Evolutionary conservation across 1,284 basidiomycete species (phyloP).

Genomic region (Schizophyllum amplum): DNA sequence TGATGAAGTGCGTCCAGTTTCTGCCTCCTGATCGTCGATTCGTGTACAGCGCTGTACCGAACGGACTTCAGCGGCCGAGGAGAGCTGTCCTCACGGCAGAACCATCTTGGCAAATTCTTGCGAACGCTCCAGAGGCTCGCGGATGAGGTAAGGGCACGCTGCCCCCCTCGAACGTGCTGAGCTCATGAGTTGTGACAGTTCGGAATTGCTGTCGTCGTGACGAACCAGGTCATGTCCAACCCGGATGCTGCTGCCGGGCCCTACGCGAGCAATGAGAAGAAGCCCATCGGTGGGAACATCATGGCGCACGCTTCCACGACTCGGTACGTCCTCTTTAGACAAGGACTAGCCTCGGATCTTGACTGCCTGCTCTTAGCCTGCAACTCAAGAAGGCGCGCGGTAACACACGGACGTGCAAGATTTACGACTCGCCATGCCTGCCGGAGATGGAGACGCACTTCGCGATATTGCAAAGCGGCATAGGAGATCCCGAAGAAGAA

Average conservation of each 20-base stretch:
- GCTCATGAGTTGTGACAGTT: slow-evolving; percentile 46
- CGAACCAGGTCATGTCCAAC: slow-evolving; percentile 98
- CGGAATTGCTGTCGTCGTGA: slow-evolving; percentile 95
- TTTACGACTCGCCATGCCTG: slow-evolving; percentile 96
- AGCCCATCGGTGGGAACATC: slow-evolving; percentile 96
- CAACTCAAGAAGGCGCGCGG: slow-evolving; percentile 93
- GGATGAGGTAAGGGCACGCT: slow-evolving; percentile 67
- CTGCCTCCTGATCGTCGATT: slow-evolving; percentile 94
- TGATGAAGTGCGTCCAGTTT: slow-evolving; percentile 50
- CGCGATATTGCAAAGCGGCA: slow-evolving; percentile 84
- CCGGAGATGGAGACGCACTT: slow-evolving; percentile 97
- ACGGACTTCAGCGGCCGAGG: slow-evolving; percentile 96
- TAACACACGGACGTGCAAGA: slow-evolving; percentile 91
- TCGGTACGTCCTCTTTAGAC: slow-evolving; percentile 38
- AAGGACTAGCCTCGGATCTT: slow-evolving; percentile 2
- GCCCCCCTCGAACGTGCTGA: neutral
- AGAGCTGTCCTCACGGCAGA: slow-evolving; percentile 92
- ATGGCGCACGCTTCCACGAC: slow-evolving; percentile 96
- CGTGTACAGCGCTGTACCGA: slow-evolving; percentile 92
- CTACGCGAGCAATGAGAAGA: slow-evolving; percentile 89
- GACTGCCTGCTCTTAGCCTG: slow-evolving; percentile 39
- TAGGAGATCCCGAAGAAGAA: slow-evolving; percentile 90
- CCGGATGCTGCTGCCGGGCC: slow-evolving; percentile 91
- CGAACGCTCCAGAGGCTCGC: slow-evolving; percentile 89
- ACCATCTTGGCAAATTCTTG: slow-evolving; percentile 95